Evolutionary conservation across 352 stramenopile species (phyloP), one percentile per base, ranked within the genome.

Genomic region (Globisporangium irregulare): DNA sequence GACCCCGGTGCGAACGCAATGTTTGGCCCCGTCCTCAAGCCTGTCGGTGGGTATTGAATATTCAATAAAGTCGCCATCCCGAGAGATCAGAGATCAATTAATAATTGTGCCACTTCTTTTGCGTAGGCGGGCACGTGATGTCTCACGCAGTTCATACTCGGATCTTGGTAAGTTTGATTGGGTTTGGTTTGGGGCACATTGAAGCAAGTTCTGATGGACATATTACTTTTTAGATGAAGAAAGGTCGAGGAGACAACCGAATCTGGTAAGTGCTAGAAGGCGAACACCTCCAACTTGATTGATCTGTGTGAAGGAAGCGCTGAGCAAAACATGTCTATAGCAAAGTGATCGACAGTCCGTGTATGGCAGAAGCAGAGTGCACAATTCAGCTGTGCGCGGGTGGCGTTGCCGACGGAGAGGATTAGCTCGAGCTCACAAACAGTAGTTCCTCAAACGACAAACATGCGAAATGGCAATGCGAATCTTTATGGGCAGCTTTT

Each of bases 81-180:
- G 12, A 34, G 1, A 15, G 8, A n/a, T n/a, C 24, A 36, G 34
- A 18, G 9, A 22, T 22, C 24, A 22, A 14, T 25, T 32, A 32
- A 32, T 58, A 22, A 58, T 15, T 27, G 32, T 18, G 1, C 24
- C 29, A 18, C 38, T 34, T 20, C 48, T 59, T 59, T 55, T 55
- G 18, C 59, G n/a, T n/a, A 89, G 81, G 85, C 64, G 89, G 87
- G 5, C 84, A 94, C 60, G 84, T 99, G 62, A 98, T 99, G 68
- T 98, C 98, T 2, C 98, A 99, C 76, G 97, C 97, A 25, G 97
- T 95, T 12, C 98, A 98, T 60, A 99, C 97, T 14, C 89, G 98
- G 22, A 73, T 99, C n/a, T 74, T 90, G 74, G 84, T 98, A 77
- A 43, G 55, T 48, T 36, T 59, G 36, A 1, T 41, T 70, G 9